Evolutionary conservation across 495 filamentous ascomycete genomes (phyloP).

Genomic region (Neurospora africana): DNA sequence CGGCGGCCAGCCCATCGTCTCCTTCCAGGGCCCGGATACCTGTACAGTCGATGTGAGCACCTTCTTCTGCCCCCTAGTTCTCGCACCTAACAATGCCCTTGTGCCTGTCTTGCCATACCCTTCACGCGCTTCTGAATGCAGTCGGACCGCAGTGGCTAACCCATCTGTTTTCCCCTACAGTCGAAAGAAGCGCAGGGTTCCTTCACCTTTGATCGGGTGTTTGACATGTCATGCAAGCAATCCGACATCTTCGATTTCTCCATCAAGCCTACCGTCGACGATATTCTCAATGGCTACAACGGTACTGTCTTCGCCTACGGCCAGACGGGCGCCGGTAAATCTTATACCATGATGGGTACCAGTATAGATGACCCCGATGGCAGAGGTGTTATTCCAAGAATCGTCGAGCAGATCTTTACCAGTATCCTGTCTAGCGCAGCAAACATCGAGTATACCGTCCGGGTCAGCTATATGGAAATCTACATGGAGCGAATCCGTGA

Average conservation of each 20-base stretch:
- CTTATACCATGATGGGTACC: constrained; percentile 97
- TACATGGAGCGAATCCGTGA: constrained; percentile 99
- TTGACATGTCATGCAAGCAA: constrained; percentile 82
- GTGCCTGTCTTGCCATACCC: not conserved
- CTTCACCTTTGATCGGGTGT: constrained; percentile 97
- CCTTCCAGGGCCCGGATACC: constrained; percentile 80
- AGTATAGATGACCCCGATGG: constrained; percentile 86
- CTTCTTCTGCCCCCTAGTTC: not conserved
- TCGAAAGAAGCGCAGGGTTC: constrained; percentile 70
- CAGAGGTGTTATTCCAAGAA: constrained; percentile 92
- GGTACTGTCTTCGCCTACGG: constrained; percentile 98
- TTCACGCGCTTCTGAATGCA: not conserved
- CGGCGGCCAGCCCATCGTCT: constrained; percentile 84
- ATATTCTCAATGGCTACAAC: constrained; percentile 98
- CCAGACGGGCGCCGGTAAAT: constrained; percentile 97
- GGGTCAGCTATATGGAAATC: constrained; percentile 99
- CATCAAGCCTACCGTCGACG: constrained; percentile 89
- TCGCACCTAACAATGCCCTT: not conserved
- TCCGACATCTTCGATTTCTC: constrained; percentile 94
- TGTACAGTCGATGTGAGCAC: constrained; percentile 70
- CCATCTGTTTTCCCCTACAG: constrained; percentile 30
- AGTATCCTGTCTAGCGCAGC: constrained; percentile 82
- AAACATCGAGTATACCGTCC: constrained; percentile 95
- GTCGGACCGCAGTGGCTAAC: not conserved
- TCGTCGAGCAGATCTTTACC: constrained; percentile 95